phyloP scores from a whole-genome alignment of 1,284 basidiomycete species.

The Ceratobasidium papillatum region DNA sequence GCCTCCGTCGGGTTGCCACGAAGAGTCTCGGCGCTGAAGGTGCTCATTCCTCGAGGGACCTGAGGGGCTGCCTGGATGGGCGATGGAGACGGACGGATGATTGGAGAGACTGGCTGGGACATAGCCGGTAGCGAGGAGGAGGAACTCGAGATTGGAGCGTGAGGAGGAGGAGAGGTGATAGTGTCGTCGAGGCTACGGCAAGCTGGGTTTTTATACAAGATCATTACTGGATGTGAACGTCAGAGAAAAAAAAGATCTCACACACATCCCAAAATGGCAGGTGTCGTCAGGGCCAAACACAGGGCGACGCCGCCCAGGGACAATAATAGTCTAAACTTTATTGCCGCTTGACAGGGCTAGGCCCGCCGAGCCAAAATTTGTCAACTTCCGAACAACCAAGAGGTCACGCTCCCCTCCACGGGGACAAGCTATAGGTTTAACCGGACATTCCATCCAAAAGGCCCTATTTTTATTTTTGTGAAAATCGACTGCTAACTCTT shows the following conservation, averaged over 20 bases:
- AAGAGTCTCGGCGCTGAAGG: slow-evolving; percentile 20
- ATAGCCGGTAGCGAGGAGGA: neutral
- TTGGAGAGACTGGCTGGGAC: neutral
- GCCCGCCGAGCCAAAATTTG: neutral
- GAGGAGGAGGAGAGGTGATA: neutral
- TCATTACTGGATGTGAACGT: neutral
- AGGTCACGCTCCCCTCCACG: neutral
- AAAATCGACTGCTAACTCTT: neutral
- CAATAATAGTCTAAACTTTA: neutral
- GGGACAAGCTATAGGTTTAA: neutral
- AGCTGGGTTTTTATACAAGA: slow-evolving; percentile 16
- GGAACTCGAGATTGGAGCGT: neutral
- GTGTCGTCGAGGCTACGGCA: neutral
- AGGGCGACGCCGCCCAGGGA: neutral
- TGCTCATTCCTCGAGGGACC: neutral
- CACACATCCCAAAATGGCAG: neutral
- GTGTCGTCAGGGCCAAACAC: slow-evolving; percentile 13
- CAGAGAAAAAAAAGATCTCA: slow-evolving; percentile 12
- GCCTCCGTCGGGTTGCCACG: neutral
- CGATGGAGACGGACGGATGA: neutral
- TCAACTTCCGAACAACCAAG: neutral
- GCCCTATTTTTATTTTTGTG: neutral
- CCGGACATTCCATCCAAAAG: neutral
- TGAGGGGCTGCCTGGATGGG: neutral
- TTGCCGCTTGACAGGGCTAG: neutral